phyloP scores from a whole-genome alignment of 805 yeast species.

The Kluyveromyces aestuarii region DNA sequence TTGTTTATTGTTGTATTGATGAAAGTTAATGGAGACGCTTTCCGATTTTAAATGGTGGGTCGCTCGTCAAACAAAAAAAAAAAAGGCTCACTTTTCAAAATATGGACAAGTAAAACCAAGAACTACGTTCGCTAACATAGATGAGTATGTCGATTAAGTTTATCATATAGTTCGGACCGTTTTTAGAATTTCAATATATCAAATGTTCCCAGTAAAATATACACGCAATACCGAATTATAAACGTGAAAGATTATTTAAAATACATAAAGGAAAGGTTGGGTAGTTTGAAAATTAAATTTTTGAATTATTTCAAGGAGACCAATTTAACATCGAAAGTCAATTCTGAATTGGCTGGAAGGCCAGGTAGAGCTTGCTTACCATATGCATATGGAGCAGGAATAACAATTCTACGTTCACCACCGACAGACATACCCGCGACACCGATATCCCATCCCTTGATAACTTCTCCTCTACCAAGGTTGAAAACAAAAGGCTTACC shows the following conservation, averaged over 20 bases:
- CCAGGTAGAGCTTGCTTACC: conserved; percentile 94
- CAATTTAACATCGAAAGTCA: conserved; percentile 92
- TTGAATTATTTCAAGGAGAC: conserved; percentile 66
- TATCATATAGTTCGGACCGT: no score
- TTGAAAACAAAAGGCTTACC: conserved; percentile 93
- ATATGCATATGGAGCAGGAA: conserved; percentile 95
- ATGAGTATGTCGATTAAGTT: background rate
- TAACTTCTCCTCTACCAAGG: conserved; percentile 96
- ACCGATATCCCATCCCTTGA: conserved; percentile 98
- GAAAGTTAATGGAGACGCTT: no score
- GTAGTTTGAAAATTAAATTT: no score
- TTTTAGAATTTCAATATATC: background rate
- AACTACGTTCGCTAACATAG: no score
- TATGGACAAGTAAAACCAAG: no score
- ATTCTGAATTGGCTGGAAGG: conserved; percentile 93
- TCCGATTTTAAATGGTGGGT: no score
- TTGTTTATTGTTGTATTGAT: no score
- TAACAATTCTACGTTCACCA: conserved; percentile 95
- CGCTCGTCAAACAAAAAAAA: no score
- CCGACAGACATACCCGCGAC: conserved; percentile 98
- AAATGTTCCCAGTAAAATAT: background rate
- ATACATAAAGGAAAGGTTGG: background rate
- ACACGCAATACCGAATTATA: background rate
- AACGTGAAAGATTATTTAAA: background rate
- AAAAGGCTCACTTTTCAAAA: no score